A percentile compares a stretch with the other conserved stretches of the same genome.
These are phyloP conservation scores for Anthracocystis panici-leucophaei DNA, from an alignment of 1,284 basidiomycete genomes.

Conservation along the genomic window DNA sequence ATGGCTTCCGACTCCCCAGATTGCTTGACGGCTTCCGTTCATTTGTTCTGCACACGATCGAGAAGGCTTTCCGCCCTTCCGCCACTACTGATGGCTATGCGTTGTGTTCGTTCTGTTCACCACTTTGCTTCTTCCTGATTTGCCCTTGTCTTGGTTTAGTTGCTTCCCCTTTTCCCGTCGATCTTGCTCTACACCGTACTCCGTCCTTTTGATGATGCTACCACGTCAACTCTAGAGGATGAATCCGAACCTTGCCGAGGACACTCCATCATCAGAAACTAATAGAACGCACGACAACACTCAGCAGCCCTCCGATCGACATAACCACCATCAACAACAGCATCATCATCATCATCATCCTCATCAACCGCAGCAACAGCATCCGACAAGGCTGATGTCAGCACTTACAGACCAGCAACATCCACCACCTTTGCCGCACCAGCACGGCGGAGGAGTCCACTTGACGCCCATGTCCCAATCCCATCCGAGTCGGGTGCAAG, in stretches of 20 bases:
- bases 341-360: neutral
- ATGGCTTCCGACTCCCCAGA: too few species aligned
- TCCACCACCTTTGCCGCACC: constrained; percentile 2
- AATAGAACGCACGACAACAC: neutral
- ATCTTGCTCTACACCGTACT: too few species aligned
- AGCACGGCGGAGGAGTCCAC: neutral
- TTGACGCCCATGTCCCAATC: constrained; percentile 21
- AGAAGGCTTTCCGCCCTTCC: too few species aligned
- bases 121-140: too few species aligned
- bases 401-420: neutral
- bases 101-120: too few species aligned
- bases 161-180: too few species aligned
- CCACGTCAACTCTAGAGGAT: constrained; percentile 19
- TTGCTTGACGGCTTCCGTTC: too few species aligned
- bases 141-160: too few species aligned
- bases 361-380: constrained; percentile 6
- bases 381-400: neutral
- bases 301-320: neutral
- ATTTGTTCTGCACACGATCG: too few species aligned
- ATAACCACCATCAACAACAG: neutral
- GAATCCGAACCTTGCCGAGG: constrained; percentile 21
- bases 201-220: too few species aligned
- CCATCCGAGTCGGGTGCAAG: constrained; percentile 11
- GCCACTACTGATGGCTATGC: too few species aligned
- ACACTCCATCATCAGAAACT: constrained; percentile 3